Evolutionary conservation across 2,329 filamentous ascomycete genomes (phyloP).

Genomic region (Phoma sp.): DNA sequence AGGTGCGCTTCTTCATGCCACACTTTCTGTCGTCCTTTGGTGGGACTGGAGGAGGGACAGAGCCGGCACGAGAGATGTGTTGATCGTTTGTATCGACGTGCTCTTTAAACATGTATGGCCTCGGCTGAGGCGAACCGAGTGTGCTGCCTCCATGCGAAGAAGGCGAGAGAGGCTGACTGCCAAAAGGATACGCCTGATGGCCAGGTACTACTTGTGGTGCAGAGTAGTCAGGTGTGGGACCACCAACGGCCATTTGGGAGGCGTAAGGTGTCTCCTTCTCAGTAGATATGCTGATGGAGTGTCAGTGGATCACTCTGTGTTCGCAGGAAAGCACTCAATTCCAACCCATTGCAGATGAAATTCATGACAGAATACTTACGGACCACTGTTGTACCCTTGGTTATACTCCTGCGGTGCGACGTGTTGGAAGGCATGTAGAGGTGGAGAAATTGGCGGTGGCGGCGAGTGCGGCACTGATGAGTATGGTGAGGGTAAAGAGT

Average conservation of each 20-base stretch:
- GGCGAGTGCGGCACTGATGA: slow-evolving; percentile 20
- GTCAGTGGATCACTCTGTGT: slow-evolving; percentile 9
- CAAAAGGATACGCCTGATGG: slow-evolving; percentile 23
- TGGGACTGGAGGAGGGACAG: slow-evolving; percentile 22
- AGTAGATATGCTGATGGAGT: slow-evolving; percentile 22
- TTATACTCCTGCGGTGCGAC: slow-evolving; percentile 19
- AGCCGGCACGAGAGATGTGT: slow-evolving; percentile 16
- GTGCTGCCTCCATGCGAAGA: slow-evolving; percentile 27
- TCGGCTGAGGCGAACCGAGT: slow-evolving; percentile 23
- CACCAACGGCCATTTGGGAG: slow-evolving; percentile 12
- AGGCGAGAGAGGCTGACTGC: slow-evolving; percentile 21
- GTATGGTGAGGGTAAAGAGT: slow-evolving; percentile 13
- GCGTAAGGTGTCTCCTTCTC: slow-evolving; percentile 31
- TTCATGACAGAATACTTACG: slow-evolving; percentile 6
- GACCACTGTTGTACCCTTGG: slow-evolving; percentile 19
- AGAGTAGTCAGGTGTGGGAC: slow-evolving; percentile 31
- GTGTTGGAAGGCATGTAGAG: slow-evolving; percentile 21
- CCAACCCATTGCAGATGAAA: not conserved
- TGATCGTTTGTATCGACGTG: slow-evolving; percentile 28
- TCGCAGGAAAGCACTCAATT: not conserved
- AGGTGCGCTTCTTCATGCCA: slow-evolving; percentile 34
- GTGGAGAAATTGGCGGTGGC: slow-evolving; percentile 22
- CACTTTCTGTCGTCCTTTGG: slow-evolving; percentile 31
- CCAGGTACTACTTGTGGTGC: slow-evolving; percentile 30
- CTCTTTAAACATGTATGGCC: slow-evolving; percentile 33